Evolutionary conservation across 2,329 filamentous ascomycete species (phyloP).

Genomic region (Stemphylium beticola): DNA sequence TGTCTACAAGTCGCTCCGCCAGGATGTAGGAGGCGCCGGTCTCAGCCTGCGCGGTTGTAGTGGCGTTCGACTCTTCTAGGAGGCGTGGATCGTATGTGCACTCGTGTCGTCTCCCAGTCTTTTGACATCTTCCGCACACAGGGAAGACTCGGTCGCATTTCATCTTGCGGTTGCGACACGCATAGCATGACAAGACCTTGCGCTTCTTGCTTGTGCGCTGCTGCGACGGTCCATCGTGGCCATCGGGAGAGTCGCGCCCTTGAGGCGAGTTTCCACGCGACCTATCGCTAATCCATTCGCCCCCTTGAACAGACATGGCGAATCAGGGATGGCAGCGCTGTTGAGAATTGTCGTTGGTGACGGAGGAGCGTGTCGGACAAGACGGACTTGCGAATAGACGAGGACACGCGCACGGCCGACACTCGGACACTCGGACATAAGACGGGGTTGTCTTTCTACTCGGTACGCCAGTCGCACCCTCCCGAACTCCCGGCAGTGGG

Average conservation of each 20-base stretch:
- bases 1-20: constrained; percentile 9
- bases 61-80: constrained; percentile 37
- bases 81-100: constrained; percentile 51
- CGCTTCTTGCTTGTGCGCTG: constrained; percentile 52
- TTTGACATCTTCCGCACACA: constrained; percentile 53
- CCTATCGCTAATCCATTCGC: constrained; percentile 27
- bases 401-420: not conserved
- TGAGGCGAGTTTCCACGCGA: constrained; percentile 41
- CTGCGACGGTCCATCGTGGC: constrained; percentile 35
- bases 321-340: not conserved
- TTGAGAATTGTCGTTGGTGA: constrained; percentile 2
- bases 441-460: not conserved
- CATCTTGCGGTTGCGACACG: constrained; percentile 55
- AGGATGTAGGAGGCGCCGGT: constrained; percentile 8
- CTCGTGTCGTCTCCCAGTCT: constrained; percentile 50
- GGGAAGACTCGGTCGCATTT: constrained; percentile 56
- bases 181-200: constrained; percentile 56
- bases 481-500: too few relatives aligned
- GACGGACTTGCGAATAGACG: constrained; percentile 25
- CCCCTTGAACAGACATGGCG: constrained; percentile 37
- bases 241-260: constrained; percentile 33
- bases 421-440: constrained; percentile 3
- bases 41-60: constrained; percentile 33
- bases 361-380: constrained; percentile 28
- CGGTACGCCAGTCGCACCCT: not conserved